A percentile compares a stretch with the other conserved stretches of the same genome.
phyloP scores from a whole-genome alignment of 2,329 filamentous ascomycete genomes.

The Apiospora phragmitis region DNA sequence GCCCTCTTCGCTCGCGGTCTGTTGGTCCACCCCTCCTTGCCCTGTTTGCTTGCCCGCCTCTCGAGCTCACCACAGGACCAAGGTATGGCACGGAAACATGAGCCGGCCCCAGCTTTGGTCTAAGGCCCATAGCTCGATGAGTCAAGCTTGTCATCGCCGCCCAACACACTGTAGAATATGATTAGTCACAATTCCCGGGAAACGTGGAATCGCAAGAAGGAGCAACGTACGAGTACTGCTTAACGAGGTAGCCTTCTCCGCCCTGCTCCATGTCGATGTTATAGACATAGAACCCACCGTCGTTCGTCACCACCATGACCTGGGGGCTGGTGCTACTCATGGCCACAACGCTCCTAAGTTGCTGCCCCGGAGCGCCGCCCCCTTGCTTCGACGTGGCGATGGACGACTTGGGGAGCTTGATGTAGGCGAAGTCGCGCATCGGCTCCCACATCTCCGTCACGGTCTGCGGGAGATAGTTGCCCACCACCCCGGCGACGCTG shows the following conservation, averaged over 20 bases:
- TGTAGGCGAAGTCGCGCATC: slow-evolving; percentile 90
- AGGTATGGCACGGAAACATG: not conserved
- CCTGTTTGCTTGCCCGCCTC: not conserved
- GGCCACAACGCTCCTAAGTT: slow-evolving; percentile 88
- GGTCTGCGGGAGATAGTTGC: slow-evolving; percentile 87
- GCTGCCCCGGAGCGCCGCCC: slow-evolving; percentile 32
- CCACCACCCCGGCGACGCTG: slow-evolving; percentile 83
- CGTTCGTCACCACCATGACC: slow-evolving; percentile 96
- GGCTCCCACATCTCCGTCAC: slow-evolving; percentile 99
- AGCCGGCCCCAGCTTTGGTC: not conserved
- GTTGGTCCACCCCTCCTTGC: not conserved
- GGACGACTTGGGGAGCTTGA: slow-evolving; percentile 75
- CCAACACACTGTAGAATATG: not conserved
- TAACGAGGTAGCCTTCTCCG: slow-evolving; percentile 86
- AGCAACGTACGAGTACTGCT: slow-evolving; percentile 82
- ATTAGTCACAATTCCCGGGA: not conserved
- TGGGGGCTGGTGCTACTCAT: slow-evolving; percentile 95
- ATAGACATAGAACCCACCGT: slow-evolving; percentile 93
- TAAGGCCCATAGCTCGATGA: slow-evolving; percentile 5
- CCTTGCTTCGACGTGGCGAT: slow-evolving; percentile 31
- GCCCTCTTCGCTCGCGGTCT: not conserved
- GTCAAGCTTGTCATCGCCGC: slow-evolving; percentile 12
- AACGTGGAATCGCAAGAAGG: not conserved
- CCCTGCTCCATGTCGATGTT: slow-evolving; percentile 93
- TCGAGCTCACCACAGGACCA: not conserved